These are phyloP conservation scores for Crithidia expoeki DNA, from an alignment of 208 protist genomes.

Conservation along the genomic window DNA sequence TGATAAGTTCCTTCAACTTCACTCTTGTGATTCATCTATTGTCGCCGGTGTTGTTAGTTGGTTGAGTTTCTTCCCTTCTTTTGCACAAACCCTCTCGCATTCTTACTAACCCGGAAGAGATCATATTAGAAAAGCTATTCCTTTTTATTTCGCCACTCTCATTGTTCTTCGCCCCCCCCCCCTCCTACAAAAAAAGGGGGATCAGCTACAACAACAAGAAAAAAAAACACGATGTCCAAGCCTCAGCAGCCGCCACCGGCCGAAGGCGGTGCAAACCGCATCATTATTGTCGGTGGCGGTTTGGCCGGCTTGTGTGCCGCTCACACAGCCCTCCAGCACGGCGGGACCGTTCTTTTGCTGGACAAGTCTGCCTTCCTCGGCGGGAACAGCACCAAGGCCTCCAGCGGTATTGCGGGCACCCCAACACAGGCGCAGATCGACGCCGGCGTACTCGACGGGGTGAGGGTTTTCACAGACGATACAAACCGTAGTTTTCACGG, in stretches of 20 bases:
- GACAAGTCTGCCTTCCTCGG: conserved; percentile 88
- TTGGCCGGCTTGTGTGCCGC: conserved; percentile 65
- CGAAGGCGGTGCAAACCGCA: conserved; percentile 32
- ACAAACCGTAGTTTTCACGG: conserved; percentile 60
- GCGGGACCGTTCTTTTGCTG: conserved; percentile 75
- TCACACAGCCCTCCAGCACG: conserved; percentile 54
- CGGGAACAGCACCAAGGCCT: conserved; percentile 91
- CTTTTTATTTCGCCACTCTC: too few relatives aligned
- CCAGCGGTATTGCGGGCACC: conserved; percentile 91
- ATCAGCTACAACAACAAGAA: background rate
- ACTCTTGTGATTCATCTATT: too few relatives aligned
- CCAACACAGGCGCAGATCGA: conserved; percentile 77
- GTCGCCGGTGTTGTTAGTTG: too few relatives aligned
- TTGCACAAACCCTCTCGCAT: too few relatives aligned
- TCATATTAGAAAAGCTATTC: too few relatives aligned
- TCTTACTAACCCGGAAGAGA: too few relatives aligned
- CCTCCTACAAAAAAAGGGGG: too few relatives aligned
- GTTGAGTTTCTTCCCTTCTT: too few relatives aligned
- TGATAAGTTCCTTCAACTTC: too few relatives aligned
- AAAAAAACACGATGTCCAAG: background rate
- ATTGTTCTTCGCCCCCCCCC: too few relatives aligned
- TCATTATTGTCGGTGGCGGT: conserved; percentile 73
- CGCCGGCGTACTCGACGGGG: conserved; percentile 61
- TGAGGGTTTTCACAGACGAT: conserved; percentile 57
- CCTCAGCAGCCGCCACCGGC: conserved; percentile 12